Evolutionary conservation across 2,329 filamentous ascomycete species (phyloP), one percentile per base, ranked within the genome.

Genomic region (Microsporum canis): DNA sequence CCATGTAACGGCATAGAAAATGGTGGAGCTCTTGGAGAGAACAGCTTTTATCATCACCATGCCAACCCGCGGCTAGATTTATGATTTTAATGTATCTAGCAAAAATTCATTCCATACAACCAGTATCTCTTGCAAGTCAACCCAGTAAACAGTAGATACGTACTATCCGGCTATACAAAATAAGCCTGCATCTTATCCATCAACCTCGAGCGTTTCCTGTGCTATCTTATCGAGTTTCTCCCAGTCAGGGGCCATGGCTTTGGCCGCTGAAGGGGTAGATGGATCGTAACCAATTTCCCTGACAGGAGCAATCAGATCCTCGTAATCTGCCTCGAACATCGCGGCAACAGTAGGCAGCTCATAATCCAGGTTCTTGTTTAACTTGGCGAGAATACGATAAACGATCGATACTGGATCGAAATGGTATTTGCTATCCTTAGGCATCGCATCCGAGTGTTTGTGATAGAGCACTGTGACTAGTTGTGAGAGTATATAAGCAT

Each of bases 191-290:
- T 8, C 10, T 55, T 12, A 55, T n/a, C 51, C 55, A 47, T 68
- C 66, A 45, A 34, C 6, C 51, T 36, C 51, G 1, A 55, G 33
- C 33, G 66, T 66, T 29, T 62, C 59, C 41, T 66, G 61, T 39
- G 69, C 69, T 55, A 76, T 62, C 58, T 65, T 63, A 58, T 78
- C 78, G 64, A 82, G 69, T 68, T 81, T 81, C 65, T 76, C 75
- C 68, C 77, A 82, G 68, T 81, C 31, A 6, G 51, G n/a, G 17
- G 31, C 79, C 49, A 69, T 70, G 53, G 65, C 64, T 14, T 73
- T 66, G 23, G 66, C 61, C 5, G 59, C 56, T 43, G 56, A 41
- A 27, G 10, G 12, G 2, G 39, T 58, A 27, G 36, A 41, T 12
- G 56, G 29, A 31, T 58, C 17, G 17, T 55, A 55, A 17, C 51